Evolutionary conservation across 1,284 basidiomycete genomes (phyloP), one percentile per base, ranked within the genome.

Genomic region (Peniophora sp.): DNA sequence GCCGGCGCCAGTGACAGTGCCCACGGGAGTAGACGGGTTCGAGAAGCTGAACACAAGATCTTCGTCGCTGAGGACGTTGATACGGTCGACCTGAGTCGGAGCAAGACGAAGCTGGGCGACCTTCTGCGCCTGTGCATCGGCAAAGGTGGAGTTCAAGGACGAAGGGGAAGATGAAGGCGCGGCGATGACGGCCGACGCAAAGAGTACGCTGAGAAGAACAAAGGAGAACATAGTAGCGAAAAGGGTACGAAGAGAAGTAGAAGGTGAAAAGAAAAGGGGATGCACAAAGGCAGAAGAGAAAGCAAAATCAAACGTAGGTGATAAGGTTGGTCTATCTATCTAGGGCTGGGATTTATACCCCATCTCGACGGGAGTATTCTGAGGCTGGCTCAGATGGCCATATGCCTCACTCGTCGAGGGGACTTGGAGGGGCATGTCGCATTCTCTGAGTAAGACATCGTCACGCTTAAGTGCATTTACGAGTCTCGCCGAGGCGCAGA

Each of bases 41-140:
- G 20, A n/a, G 39, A 41, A 41, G 39, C 20, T 22, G 39, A 41
- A 41, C 6, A 41, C n/a, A 15, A 6, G 18, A 17, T 12, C 10
- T 47, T 65, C 64, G 18, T 62, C 17, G 22, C 52, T 53, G 2
- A 63, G 59, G 34, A 61, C 48, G 20, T 60, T 57, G 24, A 63
- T 48, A 22, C 57, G 57, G 49, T 59, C 60, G 18, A 54, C 55
- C 50, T 57, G 56, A 17, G 55, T 56, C 18, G 59, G 53, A 12
- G 57, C 57, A 34, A 61, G 54, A 44, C 54, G 49, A 17, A 52
- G 49, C 3, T 52, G 24, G 23, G 52, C 54, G n/a, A 52, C 49
- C n/a, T 17, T n/a, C 39, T 41, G n/a, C 20, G 39, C 39, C 15
- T 17, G n/a, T 12, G 10, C 22, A 35, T 5, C 52, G 35, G 58